phyloP scores from a whole-genome alignment of 352 stramenopile species.

The Globisporangium cystogenes region DNA sequence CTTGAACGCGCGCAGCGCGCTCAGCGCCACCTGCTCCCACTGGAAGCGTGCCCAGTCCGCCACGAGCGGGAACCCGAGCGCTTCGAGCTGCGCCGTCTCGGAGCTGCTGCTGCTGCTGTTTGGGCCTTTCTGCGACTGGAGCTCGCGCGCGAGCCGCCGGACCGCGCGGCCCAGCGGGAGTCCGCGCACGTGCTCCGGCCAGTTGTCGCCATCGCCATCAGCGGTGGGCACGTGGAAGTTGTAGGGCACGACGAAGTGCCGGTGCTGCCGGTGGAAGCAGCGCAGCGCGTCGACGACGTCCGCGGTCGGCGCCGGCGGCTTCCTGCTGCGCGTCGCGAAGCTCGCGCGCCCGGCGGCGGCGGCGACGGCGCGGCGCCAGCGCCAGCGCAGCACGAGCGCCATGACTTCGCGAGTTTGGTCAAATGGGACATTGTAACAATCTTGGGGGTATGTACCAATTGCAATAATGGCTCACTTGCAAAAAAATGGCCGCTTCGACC shows the following conservation, averaged over 20 bases:
- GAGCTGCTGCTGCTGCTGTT: not conserved
- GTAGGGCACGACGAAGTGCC: constrained; percentile 38
- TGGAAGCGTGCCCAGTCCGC: constrained; percentile 38
- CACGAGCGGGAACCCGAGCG: constrained; percentile 28
- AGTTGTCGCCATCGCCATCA: constrained; percentile 4
- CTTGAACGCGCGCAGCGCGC: constrained; percentile 5
- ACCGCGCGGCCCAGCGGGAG: constrained; percentile 33
- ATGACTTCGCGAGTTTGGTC: no score
- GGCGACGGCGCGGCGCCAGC: not conserved
- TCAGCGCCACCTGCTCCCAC: constrained; percentile 6
- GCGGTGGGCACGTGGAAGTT: constrained; percentile 25
- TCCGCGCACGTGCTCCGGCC: constrained; percentile 31
- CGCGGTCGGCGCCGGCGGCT: not conserved
- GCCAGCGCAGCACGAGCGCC: not conserved
- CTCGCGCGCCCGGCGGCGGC: no score
- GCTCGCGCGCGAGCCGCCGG: constrained; percentile 16
- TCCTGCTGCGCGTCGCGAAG: not conserved
- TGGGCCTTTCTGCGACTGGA: not conserved
- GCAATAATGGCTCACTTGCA: no score
- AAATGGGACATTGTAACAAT: no score
- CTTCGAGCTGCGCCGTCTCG: constrained; percentile 10
- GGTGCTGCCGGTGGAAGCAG: constrained; percentile 29
- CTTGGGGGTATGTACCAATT: no score
- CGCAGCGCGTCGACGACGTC: constrained; percentile 19
- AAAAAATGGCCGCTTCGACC: not conserved